A percentile compares a stretch with the other conserved stretches of the same genome.
Conservation (phyloP, 2,329 filamentous ascomycete species). For the Fusarium pilosicola region DNA sequence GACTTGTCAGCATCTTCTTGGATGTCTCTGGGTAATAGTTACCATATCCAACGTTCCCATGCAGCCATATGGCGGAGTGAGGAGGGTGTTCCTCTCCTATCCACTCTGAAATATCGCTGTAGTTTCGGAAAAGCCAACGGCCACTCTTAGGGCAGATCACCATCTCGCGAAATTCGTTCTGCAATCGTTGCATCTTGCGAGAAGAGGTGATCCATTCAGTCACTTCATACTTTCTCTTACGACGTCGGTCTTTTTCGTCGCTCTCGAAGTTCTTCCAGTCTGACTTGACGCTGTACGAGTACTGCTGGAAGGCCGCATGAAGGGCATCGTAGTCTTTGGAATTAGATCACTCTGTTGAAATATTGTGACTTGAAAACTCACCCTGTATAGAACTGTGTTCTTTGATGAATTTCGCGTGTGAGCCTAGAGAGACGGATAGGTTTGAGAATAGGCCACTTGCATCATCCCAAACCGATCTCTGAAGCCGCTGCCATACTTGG, state of each 20-base stretch:
- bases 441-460: not conserved
- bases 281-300: not conserved
- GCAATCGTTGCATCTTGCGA: not conserved
- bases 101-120: not conserved
- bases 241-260: not conserved
- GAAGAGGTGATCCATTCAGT: not conserved
- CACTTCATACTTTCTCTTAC: not conserved
- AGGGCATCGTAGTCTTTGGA: fast-evolving
- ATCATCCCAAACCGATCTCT: slow-evolving; percentile 7
- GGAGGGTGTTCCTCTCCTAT: slow-evolving; percentile 2
- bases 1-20: fast-evolving
- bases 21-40: fast-evolving
- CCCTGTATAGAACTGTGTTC: not conserved
- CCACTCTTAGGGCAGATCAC: not conserved
- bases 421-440: not conserved
- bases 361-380: not conserved
- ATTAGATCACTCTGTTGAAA: fast-evolving
- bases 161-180: not conserved
- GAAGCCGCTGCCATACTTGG: slow-evolving; percentile 10
- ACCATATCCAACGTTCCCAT: slow-evolving; percentile 4
- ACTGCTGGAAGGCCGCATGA: not conserved
- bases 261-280: not conserved
- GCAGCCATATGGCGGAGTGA: not conserved
- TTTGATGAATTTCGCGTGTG: not conserved
- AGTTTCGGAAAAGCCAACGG: slow-evolving; percentile 2